Percentiles rank a stretch among this genome's conserved stretches.
Evolutionary conservation across 2,329 filamentous ascomycete species (phyloP).

Genomic region (Trichoderma endophyticum): DNA sequence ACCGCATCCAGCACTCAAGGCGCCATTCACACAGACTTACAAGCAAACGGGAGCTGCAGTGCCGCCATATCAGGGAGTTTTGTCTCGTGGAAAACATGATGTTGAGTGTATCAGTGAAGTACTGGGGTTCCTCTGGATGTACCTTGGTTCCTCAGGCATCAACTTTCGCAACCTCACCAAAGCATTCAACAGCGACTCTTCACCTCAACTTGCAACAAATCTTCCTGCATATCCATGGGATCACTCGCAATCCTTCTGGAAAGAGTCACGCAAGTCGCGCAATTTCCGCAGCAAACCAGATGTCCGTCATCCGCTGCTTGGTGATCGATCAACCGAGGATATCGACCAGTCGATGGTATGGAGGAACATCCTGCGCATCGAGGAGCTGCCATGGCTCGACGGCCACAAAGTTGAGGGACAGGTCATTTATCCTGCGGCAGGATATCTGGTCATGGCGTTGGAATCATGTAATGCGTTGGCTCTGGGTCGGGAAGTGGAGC

Average conservation of each 20-base stretch:
- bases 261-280: background rate
- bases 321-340: background rate
- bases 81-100: background rate
- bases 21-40: background rate
- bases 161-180: background rate
- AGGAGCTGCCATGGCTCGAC: constrained; percentile 37
- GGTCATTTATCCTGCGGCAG: constrained; percentile 23
- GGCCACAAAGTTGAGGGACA: constrained; percentile 33
- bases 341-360: background rate
- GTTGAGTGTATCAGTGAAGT: background rate
- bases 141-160: background rate
- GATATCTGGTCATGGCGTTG: constrained; percentile 37
- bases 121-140: background rate
- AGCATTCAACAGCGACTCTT: background rate
- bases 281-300: background rate
- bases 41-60: background rate
- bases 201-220: background rate
- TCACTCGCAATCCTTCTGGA: background rate
- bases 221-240: background rate
- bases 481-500: background rate
- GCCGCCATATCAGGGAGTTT: background rate
- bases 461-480: constrained; percentile 27
- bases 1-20: constrained; percentile 7
- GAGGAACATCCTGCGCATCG: constrained; percentile 4
- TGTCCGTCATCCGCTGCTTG: background rate